Base-by-base conservation (phyloP, 2,329 filamentous ascomycete genomes). In the Fusarium praegraminearum region DNA sequence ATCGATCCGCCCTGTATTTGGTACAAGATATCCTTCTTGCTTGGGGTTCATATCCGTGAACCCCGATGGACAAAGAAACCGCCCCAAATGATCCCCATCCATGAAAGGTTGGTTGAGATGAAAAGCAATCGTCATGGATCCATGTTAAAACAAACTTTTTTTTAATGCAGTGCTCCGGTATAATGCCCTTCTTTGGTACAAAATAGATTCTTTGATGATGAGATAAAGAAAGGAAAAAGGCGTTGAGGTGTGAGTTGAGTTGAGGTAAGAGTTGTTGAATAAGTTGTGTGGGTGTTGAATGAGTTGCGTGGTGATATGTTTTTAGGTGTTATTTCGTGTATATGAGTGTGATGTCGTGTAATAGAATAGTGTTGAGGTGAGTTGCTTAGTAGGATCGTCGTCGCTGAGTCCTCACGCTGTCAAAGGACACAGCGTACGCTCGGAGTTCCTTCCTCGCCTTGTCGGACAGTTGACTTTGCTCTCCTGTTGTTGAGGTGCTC, bases 401-500 rank as follows among this genome's bases (percentile, higher is more conserved):
- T 71, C 87, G 85, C 74, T 87, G 85, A 57, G 84, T 77, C 66
- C 92, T 87, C 61, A 91, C 90, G 71, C 94, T 92, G 80, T 98
- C 94, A 78, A 98, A 97, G 3, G 92, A 93, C 77, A 91, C 92
- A 71, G 93, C 92, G 80, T 98, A 98, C 72, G 91, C 91, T 77
- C 91, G 89, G 36, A 98, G 87, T 78, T 97, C 93, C 79, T 88
- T 90, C 75, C 89, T 89, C 30, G 92, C 90, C 79, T 92, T 91
- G 70, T 92, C 90, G 5, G 93, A 94, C 69, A 97, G 83, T 49
- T 87, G 84, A 44, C 78, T 79, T 24, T 81, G 78, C 60, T 89
- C 87, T 73, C 84, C 84, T 52, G 79, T 79, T 60, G 87, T 87
- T 28, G 85, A 80, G 54, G 83, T 85, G 79, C 90, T 93, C 71